Evolutionary conservation across 176 grass and related monocot genomes (phyloP), one percentile per base, ranked within the genome.

Genomic region (Raddia guianensis): DNA sequence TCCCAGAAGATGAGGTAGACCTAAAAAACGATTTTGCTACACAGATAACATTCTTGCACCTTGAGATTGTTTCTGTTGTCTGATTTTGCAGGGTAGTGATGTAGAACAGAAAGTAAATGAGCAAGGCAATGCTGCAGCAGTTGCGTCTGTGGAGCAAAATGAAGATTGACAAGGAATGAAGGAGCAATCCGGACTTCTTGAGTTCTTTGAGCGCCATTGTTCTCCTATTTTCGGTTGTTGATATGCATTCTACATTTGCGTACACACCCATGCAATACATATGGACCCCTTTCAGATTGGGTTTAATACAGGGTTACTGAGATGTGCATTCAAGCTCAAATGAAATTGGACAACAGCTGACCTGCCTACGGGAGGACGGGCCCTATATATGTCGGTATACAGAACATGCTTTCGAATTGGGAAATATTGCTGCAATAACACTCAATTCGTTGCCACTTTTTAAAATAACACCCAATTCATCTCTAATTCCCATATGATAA

Each of bases 1-100:
- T 85, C 58, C 78, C 71, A 37, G 87, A 77, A 13, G 77, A 89
- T 21, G 66, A 89, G 87, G 82, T 85, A 65, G n/a, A 21, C 9
- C 40, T 32, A 33, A 50, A 71, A 77, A 55, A 12, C 42, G 46
- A 12, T 47, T 54, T 64, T 9, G 34, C 15, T 46, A 21, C 4
- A 11, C 5, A 53, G 18, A 53, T 61, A 52, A 45, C 2, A 11
- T 8, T 2, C n/a, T 70, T 81, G 48, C 20, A 71, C 49, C 66
- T 55, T 34, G 57, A 44, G 57, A 12, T 15, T 44, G 5, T 53
- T 77, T 80, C 21, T 53, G 14, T 3, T 14, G 1, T 49, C 7
- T 82, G 46, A 12, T 59, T 46, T 82, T 87, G 10, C 57, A 83
- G 86, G 79, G 56, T 66, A 18, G 18, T 49, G 74, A 9, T 3